phyloP scores from a whole-genome alignment of 2,329 filamentous ascomycete genomes.

The Aspergillus calidoustus region DNA sequence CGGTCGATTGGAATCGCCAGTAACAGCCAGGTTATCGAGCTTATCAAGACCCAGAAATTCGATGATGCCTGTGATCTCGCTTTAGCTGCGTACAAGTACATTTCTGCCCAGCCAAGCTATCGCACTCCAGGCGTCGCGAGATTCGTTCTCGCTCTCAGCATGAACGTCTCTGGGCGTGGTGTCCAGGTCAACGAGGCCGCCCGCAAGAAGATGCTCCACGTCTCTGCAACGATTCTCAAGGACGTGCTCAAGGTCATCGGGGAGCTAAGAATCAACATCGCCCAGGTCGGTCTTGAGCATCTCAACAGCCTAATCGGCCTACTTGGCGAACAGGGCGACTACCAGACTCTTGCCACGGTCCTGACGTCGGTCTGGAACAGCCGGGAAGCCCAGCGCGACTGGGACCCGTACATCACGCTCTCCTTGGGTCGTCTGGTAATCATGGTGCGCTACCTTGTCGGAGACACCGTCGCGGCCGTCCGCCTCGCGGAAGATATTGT shows the following conservation, averaged over 20 bases:
- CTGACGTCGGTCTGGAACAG: conserved; percentile 51
- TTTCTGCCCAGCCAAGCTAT: conserved; percentile 38
- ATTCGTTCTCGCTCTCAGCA: conserved; percentile 41
- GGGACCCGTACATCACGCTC: conserved; percentile 51
- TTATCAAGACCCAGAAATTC: conserved; percentile 36
- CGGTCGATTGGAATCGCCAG: conserved; percentile 45
- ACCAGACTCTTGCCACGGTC: conserved; percentile 47
- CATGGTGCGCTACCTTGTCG: conserved; percentile 54
- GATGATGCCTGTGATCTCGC: conserved; percentile 41
- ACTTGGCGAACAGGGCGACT: conserved; percentile 52
- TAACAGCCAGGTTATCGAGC: conserved; percentile 33
- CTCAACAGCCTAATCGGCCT: conserved; percentile 49
- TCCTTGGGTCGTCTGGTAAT: conserved; percentile 56
- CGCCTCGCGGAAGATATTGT: conserved; percentile 58
- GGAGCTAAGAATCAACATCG: conserved; percentile 48
- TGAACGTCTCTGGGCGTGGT: conserved; percentile 43
- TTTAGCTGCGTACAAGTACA: conserved; percentile 38
- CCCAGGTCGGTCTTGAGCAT: conserved; percentile 46
- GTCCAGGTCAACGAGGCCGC: conserved; percentile 41
- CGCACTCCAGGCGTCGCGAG: conserved; percentile 36
- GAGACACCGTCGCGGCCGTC: conserved; percentile 50
- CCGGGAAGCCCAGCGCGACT: conserved; percentile 49
- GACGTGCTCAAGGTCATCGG: conserved; percentile 47
- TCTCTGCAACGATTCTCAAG: conserved; percentile 47
- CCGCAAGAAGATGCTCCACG: conserved; percentile 46